Base-by-base conservation (phyloP, 2,329 filamentous ascomycete genomes). In the Rhinocladiella similis region DNA sequence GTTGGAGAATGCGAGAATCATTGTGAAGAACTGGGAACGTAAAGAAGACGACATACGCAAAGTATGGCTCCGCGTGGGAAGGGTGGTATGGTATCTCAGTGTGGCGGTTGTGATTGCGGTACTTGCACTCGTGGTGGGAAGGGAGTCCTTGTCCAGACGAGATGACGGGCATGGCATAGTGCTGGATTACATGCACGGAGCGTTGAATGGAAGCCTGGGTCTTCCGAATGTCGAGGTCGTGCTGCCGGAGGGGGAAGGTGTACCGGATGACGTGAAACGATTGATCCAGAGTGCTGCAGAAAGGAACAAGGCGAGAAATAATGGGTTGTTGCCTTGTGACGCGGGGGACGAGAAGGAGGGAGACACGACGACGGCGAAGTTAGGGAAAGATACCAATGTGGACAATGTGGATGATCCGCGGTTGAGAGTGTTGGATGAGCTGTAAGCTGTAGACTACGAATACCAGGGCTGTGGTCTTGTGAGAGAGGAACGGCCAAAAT, bases 21-120 rank as follows among this genome's bases (percentile, higher is more conserved):
- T 71, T 57, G 75, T 78, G 42, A 69, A 75, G 53, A 66, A 64
- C 35, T 77, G 74, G 73, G 75, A 77, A 54, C 66, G 66, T 47
- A 66, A 69, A 53, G 76, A 79, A 54, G 64, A 63, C 10, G 73
- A 77, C 51, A 46, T 51, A 19, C 50, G 51, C 13, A 48, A 50
- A 42, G 54, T 53, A 9, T 62, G 61, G 61, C 49, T 41, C 43
- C 56, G 56, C 20, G 57, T 62, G 16, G 50, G 45, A 29, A 47
- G 46, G 3, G 50, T 57, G n/a, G 42, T 53, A 13, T 57, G 50
- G 55, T 56, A 52, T 20, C 55, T 54, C 14, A 47, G 39, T 16
- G 38, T 54, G 4, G 6, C 39, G 2, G 46, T 61, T 5, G 13
- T 61, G n/a, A 20, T 61, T 25, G 38, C 61, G 19, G 53, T 63